Conservation (phyloP, 2,329 filamentous ascomycete species). For the Penicillium sp. region DNA sequence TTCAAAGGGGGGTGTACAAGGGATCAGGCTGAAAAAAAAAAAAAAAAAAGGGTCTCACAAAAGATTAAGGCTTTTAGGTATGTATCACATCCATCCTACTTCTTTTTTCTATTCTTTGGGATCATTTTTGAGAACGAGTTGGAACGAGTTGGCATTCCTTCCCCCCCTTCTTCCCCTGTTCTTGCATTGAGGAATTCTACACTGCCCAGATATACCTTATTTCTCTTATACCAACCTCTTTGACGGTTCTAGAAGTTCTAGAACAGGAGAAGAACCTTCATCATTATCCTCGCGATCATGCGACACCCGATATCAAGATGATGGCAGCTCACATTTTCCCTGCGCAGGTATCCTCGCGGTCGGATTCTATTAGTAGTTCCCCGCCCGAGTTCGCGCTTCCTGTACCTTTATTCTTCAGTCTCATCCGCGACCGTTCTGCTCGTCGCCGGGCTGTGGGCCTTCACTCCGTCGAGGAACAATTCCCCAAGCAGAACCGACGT, state of each 20-base stretch:
- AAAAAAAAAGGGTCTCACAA: conserved; percentile 9
- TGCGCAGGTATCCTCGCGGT: conserved; percentile 28
- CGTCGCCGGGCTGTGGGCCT: conserved; percentile 21
- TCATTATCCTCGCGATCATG: conserved; percentile 6
- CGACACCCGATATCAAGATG: conserved; percentile 17
- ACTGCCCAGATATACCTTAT: not conserved
- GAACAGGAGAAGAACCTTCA: not conserved
- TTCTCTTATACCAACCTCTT: not conserved
- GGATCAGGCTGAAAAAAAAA: conserved; percentile 4
- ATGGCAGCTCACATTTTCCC: conserved; percentile 30
- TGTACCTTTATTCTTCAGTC: conserved; percentile 19
- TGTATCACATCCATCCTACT: conserved; percentile 1
- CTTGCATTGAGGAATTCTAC: not conserved
- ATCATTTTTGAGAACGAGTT: not conserved
- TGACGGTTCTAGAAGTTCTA: not conserved
- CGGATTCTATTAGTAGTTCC: conserved; percentile 20
- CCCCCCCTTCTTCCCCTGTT: conserved; percentile 4
- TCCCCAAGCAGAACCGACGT: conserved; percentile 26
- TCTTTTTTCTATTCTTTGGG: not conserved
- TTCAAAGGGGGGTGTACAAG: conserved; percentile 16
- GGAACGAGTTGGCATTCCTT: conserved; percentile 2
- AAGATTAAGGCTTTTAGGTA: conserved; percentile 8
- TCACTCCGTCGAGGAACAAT: conserved; percentile 20
- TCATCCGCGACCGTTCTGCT: conserved; percentile 25
- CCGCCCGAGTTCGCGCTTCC: conserved; percentile 19